A percentile compares a stretch with the other conserved stretches of the same genome.
Evolutionary conservation across 1,284 basidiomycete species (phyloP).

Genomic region (Ceratobasidium sp.): DNA sequence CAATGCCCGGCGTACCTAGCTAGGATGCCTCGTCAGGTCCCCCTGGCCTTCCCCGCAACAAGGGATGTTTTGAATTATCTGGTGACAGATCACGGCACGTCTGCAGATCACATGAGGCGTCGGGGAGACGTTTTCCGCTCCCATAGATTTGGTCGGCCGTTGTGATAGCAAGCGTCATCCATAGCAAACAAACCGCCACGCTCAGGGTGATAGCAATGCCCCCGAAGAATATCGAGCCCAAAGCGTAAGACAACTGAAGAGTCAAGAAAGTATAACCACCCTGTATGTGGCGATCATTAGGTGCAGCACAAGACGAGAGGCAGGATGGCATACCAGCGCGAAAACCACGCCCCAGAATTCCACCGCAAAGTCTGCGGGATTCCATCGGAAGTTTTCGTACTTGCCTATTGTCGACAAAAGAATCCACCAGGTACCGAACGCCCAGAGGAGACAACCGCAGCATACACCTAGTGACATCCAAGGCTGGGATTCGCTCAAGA

Average conservation of each 20-base stretch:
- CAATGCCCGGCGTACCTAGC: too few relatives aligned
- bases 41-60: conserved; percentile 1
- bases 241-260: conserved; percentile 9
- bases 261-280: conserved; percentile 36
- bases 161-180: conserved; percentile 5
- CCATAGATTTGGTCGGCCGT: not conserved
- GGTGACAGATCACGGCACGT: not conserved
- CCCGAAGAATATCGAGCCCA: conserved; percentile 12
- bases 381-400: conserved; percentile 15
- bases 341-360: conserved; percentile 43
- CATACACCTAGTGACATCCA: not conserved
- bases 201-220: not conserved
- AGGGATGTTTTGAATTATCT: not conserved
- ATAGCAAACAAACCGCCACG: conserved; percentile 12
- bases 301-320: not conserved
- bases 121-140: conserved; percentile 7
- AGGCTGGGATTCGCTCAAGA: conserved; percentile 22
- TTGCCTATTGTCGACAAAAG: not conserved
- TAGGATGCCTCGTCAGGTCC: not conserved
- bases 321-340: conserved; percentile 6
- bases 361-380: conserved; percentile 16
- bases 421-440: conserved; percentile 37
- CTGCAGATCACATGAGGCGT: not conserved
- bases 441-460: conserved; percentile 32
- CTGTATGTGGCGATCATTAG: conserved; percentile 1